Conservation (phyloP, 1,139 yeast species). For the Saccharomycopsis phalli region DNA sequence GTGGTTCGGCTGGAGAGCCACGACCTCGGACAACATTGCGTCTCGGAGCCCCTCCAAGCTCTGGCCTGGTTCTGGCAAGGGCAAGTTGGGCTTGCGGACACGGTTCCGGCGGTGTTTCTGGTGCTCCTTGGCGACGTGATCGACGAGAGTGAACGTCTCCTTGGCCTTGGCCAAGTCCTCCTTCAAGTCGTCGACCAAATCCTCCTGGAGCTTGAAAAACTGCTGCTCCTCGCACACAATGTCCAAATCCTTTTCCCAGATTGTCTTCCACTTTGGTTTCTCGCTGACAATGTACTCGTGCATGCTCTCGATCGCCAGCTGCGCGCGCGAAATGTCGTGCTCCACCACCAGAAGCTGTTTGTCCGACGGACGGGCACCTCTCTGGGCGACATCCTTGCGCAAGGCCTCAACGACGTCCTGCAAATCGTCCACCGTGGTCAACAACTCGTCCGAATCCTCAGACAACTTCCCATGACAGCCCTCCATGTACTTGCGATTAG, state of each 20-base stretch:
- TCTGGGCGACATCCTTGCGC: slow-evolving; percentile 83
- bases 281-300: slow-evolving; percentile 57
- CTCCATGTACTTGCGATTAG: slow-evolving; percentile 65
- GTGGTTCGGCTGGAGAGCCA: slow-evolving; percentile 73
- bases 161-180: slow-evolving; percentile 74
- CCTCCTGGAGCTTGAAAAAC: slow-evolving; percentile 83
- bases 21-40: slow-evolving; percentile 74
- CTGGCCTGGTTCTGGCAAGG: slow-evolving; percentile 61
- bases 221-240: slow-evolving; percentile 92
- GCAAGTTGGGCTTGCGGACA: slow-evolving; percentile 29
- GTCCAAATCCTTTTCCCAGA: slow-evolving; percentile 89
- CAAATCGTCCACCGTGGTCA: slow-evolving; percentile 80
- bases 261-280: slow-evolving; percentile 78
- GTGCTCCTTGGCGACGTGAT: slow-evolving; percentile 76
- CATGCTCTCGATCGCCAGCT: slow-evolving; percentile 43
- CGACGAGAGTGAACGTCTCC: slow-evolving; percentile 75
- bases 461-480: slow-evolving; percentile 67
- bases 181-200: slow-evolving; percentile 65
- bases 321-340: slow-evolving; percentile 57
- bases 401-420: slow-evolving; percentile 89
- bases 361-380: slow-evolving; percentile 78
- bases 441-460: slow-evolving; percentile 62
- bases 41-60: slow-evolving; percentile 61
- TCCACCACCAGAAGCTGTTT: slow-evolving; percentile 62
- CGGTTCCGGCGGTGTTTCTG: slow-evolving; percentile 18